These are phyloP conservation scores for Plasmodium sp. DNA, from an alignment of 169 alveolate species.

Conservation along the genomic window DNA sequence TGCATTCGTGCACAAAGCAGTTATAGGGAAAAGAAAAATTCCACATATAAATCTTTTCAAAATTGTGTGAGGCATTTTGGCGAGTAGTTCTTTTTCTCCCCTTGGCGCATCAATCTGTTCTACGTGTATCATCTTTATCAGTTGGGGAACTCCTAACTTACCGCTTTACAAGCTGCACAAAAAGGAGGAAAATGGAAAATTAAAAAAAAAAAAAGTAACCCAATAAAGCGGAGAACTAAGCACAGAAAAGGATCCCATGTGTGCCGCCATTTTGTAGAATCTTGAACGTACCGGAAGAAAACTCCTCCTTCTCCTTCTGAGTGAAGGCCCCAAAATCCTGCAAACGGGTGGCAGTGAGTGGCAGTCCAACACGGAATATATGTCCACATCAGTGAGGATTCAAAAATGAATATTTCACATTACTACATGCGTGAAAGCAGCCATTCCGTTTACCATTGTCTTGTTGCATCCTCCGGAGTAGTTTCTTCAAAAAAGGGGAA, in stretches of 20 bases:
- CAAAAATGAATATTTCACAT: background rate
- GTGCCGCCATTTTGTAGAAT: background rate
- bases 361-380: background rate
- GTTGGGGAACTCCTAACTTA: background rate
- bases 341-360: background rate
- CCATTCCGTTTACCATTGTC: slow-evolving; percentile 22
- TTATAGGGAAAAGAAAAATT: background rate
- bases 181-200: background rate
- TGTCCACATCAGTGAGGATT: background rate
- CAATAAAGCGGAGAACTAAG: background rate
- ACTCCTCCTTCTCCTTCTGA: slow-evolving; percentile 64
- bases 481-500: slow-evolving; percentile 23
- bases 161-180: slow-evolving; percentile 63
- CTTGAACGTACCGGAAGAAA: slow-evolving; percentile 39
- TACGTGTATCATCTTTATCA: background rate
- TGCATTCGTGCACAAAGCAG: background rate
- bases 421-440: background rate
- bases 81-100: background rate
- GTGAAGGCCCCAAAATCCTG: slow-evolving; percentile 66
- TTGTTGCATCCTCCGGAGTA: slow-evolving; percentile 59
- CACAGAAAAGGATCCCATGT: background rate
- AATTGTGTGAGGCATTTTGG: background rate
- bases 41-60: background rate
- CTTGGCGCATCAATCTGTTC: background rate
- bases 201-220: background rate